These are phyloP conservation scores for Oldenlandia corymbosa DNA, from an alignment of 257 asterid species.

Conservation along the genomic window DNA sequence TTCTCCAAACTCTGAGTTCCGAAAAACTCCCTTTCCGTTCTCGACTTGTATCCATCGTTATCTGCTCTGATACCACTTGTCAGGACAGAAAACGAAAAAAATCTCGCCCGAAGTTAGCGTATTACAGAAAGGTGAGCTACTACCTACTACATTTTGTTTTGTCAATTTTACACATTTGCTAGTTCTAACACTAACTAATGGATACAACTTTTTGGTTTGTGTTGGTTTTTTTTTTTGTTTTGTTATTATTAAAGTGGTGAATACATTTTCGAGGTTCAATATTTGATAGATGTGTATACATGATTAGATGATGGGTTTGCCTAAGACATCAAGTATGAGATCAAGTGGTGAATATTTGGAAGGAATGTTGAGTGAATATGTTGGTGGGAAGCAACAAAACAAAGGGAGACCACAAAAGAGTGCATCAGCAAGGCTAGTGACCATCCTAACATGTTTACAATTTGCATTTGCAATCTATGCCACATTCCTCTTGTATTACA, in stretches of 20 bases:
- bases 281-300: neutral
- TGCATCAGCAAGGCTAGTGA: slow-evolving; percentile 45
- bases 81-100: no score
- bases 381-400: slow-evolving; percentile 42
- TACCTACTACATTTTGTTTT: no score
- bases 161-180: no score
- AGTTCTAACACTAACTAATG: no score
- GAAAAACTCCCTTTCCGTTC: no score
- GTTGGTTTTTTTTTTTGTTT: no score
- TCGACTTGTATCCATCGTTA: no score
- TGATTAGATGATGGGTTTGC: slow-evolving; percentile 45
- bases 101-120: no score
- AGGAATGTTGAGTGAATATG: slow-evolving; percentile 64
- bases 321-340: slow-evolving; percentile 27
- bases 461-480: slow-evolving; percentile 87
- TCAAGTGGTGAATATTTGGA: slow-evolving; percentile 76
- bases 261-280: neutral
- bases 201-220: no score
- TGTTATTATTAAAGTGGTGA: neutral
- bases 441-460: slow-evolving; percentile 64
- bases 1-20: no score
- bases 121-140: no score
- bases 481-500: slow-evolving; percentile 65
- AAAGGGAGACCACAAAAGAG: slow-evolving; percentile 35
- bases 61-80: no score